Evolutionary conservation across 441 rosid genomes (phyloP), one percentile per base, ranked within the genome.

Genomic region (Jatropha multifida): DNA sequence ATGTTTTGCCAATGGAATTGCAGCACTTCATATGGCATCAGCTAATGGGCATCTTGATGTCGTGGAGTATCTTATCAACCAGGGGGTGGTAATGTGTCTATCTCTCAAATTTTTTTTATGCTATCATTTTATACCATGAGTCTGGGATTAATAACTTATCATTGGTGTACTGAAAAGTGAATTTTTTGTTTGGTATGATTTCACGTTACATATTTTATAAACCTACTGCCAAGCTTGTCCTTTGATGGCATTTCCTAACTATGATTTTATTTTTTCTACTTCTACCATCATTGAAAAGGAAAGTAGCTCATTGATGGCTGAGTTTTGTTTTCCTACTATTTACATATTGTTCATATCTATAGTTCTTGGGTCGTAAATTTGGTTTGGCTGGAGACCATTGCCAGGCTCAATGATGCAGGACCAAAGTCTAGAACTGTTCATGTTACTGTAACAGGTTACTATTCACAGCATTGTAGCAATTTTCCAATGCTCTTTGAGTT

Each of bases 11-110:
- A 44, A 65, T 76, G 38, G 70, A 52, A 71, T 83, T 80, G 76
- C 85, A 94, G 97, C 95, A 15, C 90, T 94, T 78, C 97, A 94
- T 77, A 92, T 94, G 98, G 99, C 98, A 26, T 91, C 96, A 14
- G 99, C 96, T n/a, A 90, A 94, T 79, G 97, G 97, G 48, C 93
- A 90, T 78, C 81, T 85, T 74, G 74, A 66, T 49, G 77, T 91
- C 52, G 93, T 89, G 77, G 94, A 90, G 80, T 90, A 88, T 80
- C 94, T 93, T 72, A 80, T 93, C 74, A 74, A 84, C 78, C 73
- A 80, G 79, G 89, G 92, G 84, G 94, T 80, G 90, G 96, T 91
- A 78, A 89, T 92, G 51, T 72, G 59, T 65, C 44, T 32, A n/a
- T 72, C 71, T 58, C 9, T 26, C 17, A 59, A 4, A 32, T 61